These are phyloP conservation scores for Dillenia turbinata DNA, from an alignment of 164 flowering plant genomes.

Conservation along the genomic window DNA sequence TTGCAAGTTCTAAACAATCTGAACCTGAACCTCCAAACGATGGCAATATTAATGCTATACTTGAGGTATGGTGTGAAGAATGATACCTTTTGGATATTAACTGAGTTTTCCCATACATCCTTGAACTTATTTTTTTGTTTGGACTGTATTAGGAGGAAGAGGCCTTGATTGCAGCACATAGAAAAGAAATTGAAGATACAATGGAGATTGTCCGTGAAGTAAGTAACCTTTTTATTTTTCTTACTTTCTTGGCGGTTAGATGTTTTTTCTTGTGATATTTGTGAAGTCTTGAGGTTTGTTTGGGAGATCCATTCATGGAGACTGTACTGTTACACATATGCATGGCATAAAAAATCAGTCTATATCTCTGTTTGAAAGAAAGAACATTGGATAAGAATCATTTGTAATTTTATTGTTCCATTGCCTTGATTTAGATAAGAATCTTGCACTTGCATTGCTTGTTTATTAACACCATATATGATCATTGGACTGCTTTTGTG, in stretches of 20 bases:
- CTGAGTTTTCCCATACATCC: not conserved
- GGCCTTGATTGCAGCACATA: constrained; percentile 86
- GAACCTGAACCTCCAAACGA: constrained; percentile 55
- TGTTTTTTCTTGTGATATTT: too few species aligned
- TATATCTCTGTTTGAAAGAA: too few species aligned
- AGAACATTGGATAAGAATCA: too few species aligned
- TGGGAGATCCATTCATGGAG: too few species aligned
- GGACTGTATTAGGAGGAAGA: constrained; percentile 78
- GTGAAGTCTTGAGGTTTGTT: too few species aligned
- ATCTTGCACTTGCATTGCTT: too few species aligned
- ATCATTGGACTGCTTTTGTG: too few species aligned
- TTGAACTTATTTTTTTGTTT: not conserved
- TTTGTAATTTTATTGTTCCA: too few species aligned
- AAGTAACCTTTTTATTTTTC: constrained; percentile 21
- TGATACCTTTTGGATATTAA: not conserved
- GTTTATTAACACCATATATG: too few species aligned
- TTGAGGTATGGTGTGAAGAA: constrained; percentile 52
- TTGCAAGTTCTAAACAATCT: constrained; percentile 32
- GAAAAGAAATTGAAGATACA: constrained; percentile 97
- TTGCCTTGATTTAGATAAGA: too few species aligned
- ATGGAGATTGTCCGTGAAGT: constrained; percentile 99
- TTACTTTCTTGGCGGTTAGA: not conserved
- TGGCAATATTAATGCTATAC: constrained; percentile 70
- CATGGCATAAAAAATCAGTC: too few species aligned
- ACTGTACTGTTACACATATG: too few species aligned